Percentiles rank a stretch among this genome's conserved stretches.
Evolutionary conservation across 768 basidiomycete species (phyloP).

Genomic region (Trametes cingulata): DNA sequence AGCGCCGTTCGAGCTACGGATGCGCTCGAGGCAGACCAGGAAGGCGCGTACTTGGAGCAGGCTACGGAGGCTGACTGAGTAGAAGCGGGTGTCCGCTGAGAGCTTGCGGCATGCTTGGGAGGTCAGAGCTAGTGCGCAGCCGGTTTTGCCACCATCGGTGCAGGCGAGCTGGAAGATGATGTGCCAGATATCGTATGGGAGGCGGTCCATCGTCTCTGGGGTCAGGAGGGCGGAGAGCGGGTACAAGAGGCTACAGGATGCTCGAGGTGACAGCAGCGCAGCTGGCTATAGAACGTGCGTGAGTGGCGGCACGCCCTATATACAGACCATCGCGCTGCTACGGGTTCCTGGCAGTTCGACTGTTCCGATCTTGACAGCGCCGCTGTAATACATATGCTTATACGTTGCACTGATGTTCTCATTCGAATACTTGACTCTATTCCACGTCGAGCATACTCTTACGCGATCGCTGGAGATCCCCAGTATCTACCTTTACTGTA

Average conservation of each 20-base stretch:
- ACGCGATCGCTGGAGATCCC: too few species aligned
- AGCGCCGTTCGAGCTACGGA: not conserved
- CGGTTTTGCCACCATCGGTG: conserved; percentile 11
- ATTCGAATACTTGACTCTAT: too few species aligned
- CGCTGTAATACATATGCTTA: too few species aligned
- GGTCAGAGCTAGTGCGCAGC: conserved; percentile 11
- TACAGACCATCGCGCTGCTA: too few species aligned
- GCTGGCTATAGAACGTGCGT: too few species aligned
- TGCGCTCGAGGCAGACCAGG: conserved; percentile 19
- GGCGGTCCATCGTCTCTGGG: not conserved
- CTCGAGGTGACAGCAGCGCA: too few species aligned
- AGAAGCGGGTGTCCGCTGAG: conserved; percentile 4
- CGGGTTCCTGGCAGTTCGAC: too few species aligned
- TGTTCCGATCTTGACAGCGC: too few species aligned
- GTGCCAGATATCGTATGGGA: conserved; percentile 19
- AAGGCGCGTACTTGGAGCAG: conserved; percentile 11
- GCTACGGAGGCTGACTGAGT: conserved; percentile 12
- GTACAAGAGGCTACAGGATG: not conserved
- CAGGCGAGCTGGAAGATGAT: conserved; percentile 15
- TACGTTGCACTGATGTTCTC: too few species aligned
- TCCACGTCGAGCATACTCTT: too few species aligned
- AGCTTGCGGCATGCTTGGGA: conserved; percentile 5
- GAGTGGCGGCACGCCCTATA: too few species aligned
- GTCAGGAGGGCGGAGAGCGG: not conserved
- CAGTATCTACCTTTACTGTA: too few species aligned